A percentile compares a stretch with the other conserved stretches of the same genome.
phyloP scores from a whole-genome alignment of 371 early-diverging fungal species.

The Apophysomyces elegans region DNA sequence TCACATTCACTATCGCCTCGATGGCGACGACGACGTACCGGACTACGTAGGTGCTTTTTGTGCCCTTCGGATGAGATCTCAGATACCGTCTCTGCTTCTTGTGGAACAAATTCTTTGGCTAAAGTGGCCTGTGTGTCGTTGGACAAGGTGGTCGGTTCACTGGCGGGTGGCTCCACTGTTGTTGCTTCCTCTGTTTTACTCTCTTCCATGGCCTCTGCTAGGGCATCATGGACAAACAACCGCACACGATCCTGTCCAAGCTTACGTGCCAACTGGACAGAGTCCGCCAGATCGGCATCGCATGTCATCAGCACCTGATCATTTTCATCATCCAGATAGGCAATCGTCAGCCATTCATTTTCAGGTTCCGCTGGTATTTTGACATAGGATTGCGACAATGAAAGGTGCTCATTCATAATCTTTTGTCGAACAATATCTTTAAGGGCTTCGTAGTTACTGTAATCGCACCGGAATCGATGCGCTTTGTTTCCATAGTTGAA shows the following conservation, averaged over 20 bases:
- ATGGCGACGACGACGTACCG: not conserved
- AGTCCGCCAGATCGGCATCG: constrained; percentile 82
- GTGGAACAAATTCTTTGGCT: not conserved
- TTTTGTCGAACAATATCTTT: constrained; percentile 53
- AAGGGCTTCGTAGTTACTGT: constrained; percentile 51
- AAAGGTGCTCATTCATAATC: constrained; percentile 40
- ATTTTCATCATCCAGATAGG: constrained; percentile 89
- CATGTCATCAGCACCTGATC: constrained; percentile 83
- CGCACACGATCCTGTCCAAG: constrained; percentile 80
- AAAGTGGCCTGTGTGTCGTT: constrained; percentile 11
- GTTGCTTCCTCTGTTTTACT: not conserved
- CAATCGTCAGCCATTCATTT: constrained; percentile 59
- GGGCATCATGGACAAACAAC: constrained; percentile 64
- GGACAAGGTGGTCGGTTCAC: constrained; percentile 16
- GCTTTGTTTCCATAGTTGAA: constrained; percentile 69
- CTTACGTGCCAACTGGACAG: constrained; percentile 79
- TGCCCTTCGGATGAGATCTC: not conserved
- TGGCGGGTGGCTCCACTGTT: constrained; percentile 8
- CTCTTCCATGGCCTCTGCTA: constrained; percentile 12
- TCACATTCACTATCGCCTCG: constrained; percentile 20
- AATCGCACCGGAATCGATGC: constrained; percentile 73
- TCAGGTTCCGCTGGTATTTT: constrained; percentile 17
- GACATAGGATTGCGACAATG: constrained; percentile 30
- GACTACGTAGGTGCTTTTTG: not conserved
- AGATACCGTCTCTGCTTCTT: not conserved